A percentile compares a stretch with the other conserved stretches of the same genome.
Evolutionary conservation across 352 stramenopile species (phyloP).

Genomic region (Phytophthora fragariae): DNA sequence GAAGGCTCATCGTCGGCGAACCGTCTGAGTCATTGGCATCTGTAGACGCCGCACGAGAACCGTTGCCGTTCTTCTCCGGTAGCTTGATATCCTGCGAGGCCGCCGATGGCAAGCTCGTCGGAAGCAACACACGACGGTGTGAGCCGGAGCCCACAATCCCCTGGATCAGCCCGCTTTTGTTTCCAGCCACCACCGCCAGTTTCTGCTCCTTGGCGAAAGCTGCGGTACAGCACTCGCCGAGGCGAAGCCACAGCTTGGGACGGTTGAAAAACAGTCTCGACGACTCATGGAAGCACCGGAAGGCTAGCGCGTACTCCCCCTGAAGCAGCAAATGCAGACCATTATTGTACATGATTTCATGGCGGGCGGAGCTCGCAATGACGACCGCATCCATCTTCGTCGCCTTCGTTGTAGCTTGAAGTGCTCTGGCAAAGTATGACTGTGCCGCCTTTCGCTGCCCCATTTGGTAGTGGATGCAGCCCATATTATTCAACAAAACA

Average conservation of each 20-base stretch:
- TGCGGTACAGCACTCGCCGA: slow-evolving; percentile 92
- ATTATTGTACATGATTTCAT: slow-evolving; percentile 94
- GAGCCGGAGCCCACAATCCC: slow-evolving; percentile 79
- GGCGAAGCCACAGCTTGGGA: slow-evolving; percentile 92
- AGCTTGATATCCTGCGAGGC: slow-evolving; percentile 77
- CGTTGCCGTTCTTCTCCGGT: slow-evolving; percentile 65
- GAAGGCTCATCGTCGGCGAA: slow-evolving; percentile 81
- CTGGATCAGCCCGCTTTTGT: slow-evolving; percentile 88
- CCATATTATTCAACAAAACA: slow-evolving; percentile 92
- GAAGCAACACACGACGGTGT: slow-evolving; percentile 86
- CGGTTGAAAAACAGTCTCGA: slow-evolving; percentile 92
- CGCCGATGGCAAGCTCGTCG: slow-evolving; percentile 63
- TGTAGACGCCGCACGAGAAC: slow-evolving; percentile 31
- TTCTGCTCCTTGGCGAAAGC: slow-evolving; percentile 82
- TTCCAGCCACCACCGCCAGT: slow-evolving; percentile 55
- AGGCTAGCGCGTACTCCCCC: slow-evolving; percentile 82
- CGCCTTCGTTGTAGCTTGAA: slow-evolving; percentile 70
- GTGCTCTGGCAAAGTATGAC: slow-evolving; percentile 91
- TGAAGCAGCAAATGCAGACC: slow-evolving; percentile 90
- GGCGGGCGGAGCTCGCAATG: slow-evolving; percentile 79
- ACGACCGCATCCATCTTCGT: slow-evolving; percentile 64
- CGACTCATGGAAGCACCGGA: slow-evolving; percentile 91
- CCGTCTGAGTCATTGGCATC: slow-evolving; percentile 47
- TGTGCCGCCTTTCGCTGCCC: slow-evolving; percentile 90
- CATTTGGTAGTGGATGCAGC: slow-evolving; percentile 94